phyloP scores from a whole-genome alignment of 192 early-diverging fungal genomes.

The Oehlia diaphana region DNA sequence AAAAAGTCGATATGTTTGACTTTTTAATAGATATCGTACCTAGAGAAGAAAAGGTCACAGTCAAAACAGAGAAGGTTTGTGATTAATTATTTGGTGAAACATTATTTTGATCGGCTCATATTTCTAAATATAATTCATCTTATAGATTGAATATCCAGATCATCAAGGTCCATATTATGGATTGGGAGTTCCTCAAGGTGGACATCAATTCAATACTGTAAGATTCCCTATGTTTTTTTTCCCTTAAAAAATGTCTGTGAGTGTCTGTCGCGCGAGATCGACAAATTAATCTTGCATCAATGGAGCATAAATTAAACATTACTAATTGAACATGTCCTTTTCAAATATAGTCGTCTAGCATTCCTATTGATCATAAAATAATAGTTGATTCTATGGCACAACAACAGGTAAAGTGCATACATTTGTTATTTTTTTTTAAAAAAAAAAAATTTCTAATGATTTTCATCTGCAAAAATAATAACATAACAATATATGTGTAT shows the following conservation, averaged over 20 bases:
- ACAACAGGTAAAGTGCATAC: constrained; percentile 1
- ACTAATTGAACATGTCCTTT: background rate
- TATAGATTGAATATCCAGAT: constrained; percentile 9
- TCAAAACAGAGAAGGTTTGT: constrained; percentile 22
- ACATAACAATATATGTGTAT: background rate
- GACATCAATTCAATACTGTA: constrained; percentile 18
- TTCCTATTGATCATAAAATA: constrained; percentile 16
- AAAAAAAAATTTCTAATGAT: too few species aligned
- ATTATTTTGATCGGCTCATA: background rate
- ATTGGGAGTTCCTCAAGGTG: constrained; percentile 17
- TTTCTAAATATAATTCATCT: background rate
- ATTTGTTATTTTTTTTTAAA: background rate
- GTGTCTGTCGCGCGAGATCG: constrained; percentile 8
- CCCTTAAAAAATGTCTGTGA: constrained; percentile 7
- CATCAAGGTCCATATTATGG: constrained; percentile 19
- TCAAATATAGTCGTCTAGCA: background rate
- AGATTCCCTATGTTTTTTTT: background rate
- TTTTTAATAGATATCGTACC: constrained; percentile 98
- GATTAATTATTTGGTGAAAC: background rate
- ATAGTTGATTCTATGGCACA: constrained; percentile 8
- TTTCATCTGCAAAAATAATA: background rate
- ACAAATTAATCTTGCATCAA: constrained; percentile 4
- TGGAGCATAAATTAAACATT: background rate
- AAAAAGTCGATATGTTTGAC: constrained; percentile 93
- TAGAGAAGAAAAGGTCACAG: constrained; percentile 62